Conservation (phyloP, 345 rosid genomes). For the Physaria fendleri region DNA sequence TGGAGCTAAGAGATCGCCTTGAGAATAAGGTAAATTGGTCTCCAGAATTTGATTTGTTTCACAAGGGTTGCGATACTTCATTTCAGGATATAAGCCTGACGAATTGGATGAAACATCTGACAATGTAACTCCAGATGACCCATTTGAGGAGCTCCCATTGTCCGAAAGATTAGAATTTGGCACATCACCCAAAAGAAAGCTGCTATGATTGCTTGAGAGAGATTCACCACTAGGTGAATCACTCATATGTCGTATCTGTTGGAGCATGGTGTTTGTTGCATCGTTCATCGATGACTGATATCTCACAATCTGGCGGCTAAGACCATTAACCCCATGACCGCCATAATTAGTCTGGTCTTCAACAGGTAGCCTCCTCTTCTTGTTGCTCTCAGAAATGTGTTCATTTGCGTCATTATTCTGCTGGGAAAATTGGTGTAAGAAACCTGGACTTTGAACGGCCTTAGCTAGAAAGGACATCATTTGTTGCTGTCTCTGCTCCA, state of each 20-base stretch:
- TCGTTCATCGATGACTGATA: slow-evolving; percentile 67
- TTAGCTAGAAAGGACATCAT: slow-evolving; percentile 90
- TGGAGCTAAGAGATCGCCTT: slow-evolving; percentile 29
- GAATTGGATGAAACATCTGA: slow-evolving; percentile 44
- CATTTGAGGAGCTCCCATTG: slow-evolving; percentile 36
- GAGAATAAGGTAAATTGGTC: slow-evolving; percentile 11
- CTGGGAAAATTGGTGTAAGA: slow-evolving; percentile 70
- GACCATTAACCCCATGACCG: slow-evolving; percentile 33
- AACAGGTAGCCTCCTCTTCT: slow-evolving; percentile 66
- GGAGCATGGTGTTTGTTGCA: slow-evolving; percentile 59
- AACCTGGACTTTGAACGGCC: slow-evolving; percentile 79
- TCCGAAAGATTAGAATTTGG: slow-evolving; percentile 34
- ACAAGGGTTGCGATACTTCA: slow-evolving; percentile 8
- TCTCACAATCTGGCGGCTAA: slow-evolving; percentile 66
- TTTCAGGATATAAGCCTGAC: slow-evolving; percentile 28
- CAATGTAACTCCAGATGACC: slow-evolving; percentile 39
- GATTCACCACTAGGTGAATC: slow-evolving; percentile 39
- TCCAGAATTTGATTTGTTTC: slow-evolving; percentile 21
- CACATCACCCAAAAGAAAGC: slow-evolving; percentile 37
- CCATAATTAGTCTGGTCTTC: slow-evolving; percentile 45
- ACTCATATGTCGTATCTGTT: slow-evolving; percentile 55
- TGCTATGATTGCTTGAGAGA: slow-evolving; percentile 22
- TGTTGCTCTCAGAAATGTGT: slow-evolving; percentile 54
- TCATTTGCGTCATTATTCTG: slow-evolving; percentile 39
- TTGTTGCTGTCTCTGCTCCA: slow-evolving; percentile 94